Evolutionary conservation across 345 rosid genomes (phyloP).

Genomic region (Eucalyptus dawsonii): DNA sequence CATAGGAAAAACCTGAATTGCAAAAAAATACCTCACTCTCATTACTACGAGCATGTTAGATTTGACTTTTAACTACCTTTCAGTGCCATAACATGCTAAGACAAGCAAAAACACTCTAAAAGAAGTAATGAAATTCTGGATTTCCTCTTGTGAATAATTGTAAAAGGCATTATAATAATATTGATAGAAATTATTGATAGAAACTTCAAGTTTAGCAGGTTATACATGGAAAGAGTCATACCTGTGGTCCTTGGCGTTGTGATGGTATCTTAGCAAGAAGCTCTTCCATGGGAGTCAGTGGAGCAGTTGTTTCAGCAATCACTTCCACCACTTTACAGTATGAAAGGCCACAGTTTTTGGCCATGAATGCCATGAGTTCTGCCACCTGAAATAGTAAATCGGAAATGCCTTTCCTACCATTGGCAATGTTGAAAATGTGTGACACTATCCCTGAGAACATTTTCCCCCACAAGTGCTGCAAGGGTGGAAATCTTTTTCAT

Average conservation of each 20-base stretch:
- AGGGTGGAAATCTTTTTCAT: background rate
- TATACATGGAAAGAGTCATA: background rate
- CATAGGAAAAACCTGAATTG: background rate
- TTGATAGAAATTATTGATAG: background rate
- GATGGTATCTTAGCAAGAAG: conserved; percentile 77
- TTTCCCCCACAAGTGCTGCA: background rate
- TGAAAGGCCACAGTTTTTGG: conserved; percentile 59
- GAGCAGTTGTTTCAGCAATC: conserved; percentile 88
- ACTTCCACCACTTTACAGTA: conserved; percentile 94
- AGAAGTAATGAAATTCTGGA: background rate
- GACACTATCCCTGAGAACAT: background rate
- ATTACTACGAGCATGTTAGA: background rate
- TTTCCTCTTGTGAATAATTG: background rate
- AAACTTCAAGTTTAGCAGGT: background rate
- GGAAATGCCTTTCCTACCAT: background rate
- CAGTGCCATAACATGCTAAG: background rate
- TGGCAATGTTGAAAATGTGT: background rate
- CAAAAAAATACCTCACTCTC: background rate
- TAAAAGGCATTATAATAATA: background rate
- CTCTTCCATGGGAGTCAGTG: conserved; percentile 58
- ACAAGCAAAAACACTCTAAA: background rate
- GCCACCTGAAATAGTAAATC: conserved; percentile 50
- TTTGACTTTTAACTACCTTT: background rate
- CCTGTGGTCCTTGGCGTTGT: conserved; percentile 49
- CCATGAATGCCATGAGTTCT: conserved; percentile 86